A percentile compares a stretch with the other conserved stretches of the same genome.
Evolutionary conservation across 345 rosid genomes (phyloP).

Genomic region (Eutrema yunnanense): DNA sequence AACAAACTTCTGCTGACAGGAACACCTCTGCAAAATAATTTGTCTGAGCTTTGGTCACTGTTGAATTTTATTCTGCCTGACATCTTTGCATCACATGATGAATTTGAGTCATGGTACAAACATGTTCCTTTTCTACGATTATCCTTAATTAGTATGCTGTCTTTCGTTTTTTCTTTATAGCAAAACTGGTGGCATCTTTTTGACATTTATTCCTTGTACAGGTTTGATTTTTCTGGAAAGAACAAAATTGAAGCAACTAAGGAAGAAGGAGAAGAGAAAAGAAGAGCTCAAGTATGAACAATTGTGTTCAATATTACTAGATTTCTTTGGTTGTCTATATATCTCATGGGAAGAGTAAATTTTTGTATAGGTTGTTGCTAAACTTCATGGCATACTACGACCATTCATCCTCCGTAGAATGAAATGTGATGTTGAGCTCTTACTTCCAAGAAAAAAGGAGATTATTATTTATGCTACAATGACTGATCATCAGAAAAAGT

Average conservation of each 20-base stretch:
- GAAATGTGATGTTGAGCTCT: constrained; percentile 89
- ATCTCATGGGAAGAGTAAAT: not conserved
- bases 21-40: constrained; percentile 92
- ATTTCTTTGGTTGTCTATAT: constrained; percentile 1
- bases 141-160: not conserved
- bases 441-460: constrained; percentile 91
- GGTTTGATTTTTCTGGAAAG: constrained; percentile 91
- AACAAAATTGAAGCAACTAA: constrained; percentile 35
- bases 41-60: constrained; percentile 98
- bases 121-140: not conserved
- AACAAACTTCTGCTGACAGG: constrained; percentile 93
- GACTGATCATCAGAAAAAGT: constrained; percentile 77
- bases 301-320: not conserved
- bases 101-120: constrained; percentile 89
- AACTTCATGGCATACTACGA: constrained; percentile 88
- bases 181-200: not conserved
- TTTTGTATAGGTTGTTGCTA: constrained; percentile 68
- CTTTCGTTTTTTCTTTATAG: not conserved
- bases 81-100: constrained; percentile 85
- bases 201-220: constrained; percentile 16
- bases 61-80: constrained; percentile 91
- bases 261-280: constrained; percentile 79
- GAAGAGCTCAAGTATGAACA: constrained; percentile 58
- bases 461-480: constrained; percentile 81
- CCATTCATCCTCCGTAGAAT: constrained; percentile 94